A percentile compares a stretch with the other conserved stretches of the same genome.
Conservation (phyloP, 1,139 yeast species). For the Yamadazyma sp. region DNA sequence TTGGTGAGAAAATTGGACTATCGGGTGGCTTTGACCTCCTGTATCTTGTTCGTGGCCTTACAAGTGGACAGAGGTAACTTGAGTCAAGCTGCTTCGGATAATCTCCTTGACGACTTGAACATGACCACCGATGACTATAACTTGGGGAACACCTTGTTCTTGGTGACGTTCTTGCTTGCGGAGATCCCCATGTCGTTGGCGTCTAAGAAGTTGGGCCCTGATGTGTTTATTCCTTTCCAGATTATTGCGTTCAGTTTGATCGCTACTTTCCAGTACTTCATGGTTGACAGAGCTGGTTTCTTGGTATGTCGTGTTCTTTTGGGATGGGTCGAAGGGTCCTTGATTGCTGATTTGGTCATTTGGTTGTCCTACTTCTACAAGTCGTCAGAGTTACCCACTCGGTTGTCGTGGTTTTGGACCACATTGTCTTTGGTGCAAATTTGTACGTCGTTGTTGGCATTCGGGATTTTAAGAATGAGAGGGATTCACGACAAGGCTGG, state of each 20-base stretch:
- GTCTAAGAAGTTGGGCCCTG: conserved; percentile 35
- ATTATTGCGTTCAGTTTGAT: conserved; percentile 27
- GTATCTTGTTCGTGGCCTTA: conserved; percentile 31
- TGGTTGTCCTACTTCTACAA: conserved; percentile 35
- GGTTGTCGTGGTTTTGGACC: conserved; percentile 29
- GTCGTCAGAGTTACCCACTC: conserved; percentile 25
- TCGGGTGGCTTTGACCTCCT: conserved; percentile 32
- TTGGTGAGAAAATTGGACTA: conserved; percentile 28
- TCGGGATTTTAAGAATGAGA: conserved; percentile 29
- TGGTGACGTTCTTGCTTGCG: conserved; percentile 32
- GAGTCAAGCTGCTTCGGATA: conserved; percentile 29
- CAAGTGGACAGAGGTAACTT: conserved; percentile 33
- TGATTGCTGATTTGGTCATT: conserved; percentile 29
- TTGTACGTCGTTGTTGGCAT: conserved; percentile 27
- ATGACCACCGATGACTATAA: conserved; percentile 31
- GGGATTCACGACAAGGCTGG: conserved; percentile 39
- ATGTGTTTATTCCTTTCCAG: conserved; percentile 32
- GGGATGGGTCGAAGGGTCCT: conserved; percentile 32
- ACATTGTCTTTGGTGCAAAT: conserved; percentile 27
- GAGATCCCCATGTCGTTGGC: conserved; percentile 35
- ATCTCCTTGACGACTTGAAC: conserved; percentile 26
- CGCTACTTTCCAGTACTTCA: conserved; percentile 24
- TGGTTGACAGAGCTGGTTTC: conserved; percentile 22
- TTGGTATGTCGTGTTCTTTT: conserved; percentile 27
- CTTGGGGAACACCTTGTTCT: conserved; percentile 30